Evolutionary conservation across 108 stramenopile genomes (phyloP).

Genomic region (Nitzschia sp.): DNA sequence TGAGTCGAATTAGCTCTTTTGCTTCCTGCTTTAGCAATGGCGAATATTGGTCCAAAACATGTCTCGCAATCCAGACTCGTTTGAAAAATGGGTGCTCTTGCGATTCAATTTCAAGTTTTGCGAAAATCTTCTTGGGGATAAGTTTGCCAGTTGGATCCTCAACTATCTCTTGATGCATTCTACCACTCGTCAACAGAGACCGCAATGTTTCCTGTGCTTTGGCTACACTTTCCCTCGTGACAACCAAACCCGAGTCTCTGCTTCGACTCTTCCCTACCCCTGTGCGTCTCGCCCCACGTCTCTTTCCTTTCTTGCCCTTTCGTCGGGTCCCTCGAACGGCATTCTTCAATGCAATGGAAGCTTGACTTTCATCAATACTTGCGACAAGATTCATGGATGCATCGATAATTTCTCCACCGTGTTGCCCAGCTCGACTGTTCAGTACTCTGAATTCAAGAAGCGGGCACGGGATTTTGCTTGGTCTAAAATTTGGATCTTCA

Average conservation of each 20-base stretch:
- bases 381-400: slow-evolving; percentile 52
- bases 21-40: slow-evolving; percentile 55
- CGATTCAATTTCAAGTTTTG: slow-evolving; percentile 56
- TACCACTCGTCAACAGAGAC: slow-evolving; percentile 5
- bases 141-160: slow-evolving; percentile 17
- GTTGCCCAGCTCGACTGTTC: slow-evolving; percentile 42
- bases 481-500: not conserved
- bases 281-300: not conserved
- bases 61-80: slow-evolving; percentile 67
- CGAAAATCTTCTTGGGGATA: slow-evolving; percentile 49
- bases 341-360: slow-evolving; percentile 8
- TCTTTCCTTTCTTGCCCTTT: slow-evolving; percentile 14
- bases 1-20: slow-evolving; percentile 41
- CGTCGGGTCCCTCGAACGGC: not conserved
- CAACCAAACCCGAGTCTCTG: not conserved
- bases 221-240: slow-evolving; percentile 1
- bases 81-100: slow-evolving; percentile 73
- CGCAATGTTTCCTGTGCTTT: slow-evolving; percentile 7
- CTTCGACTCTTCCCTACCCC: not conserved
- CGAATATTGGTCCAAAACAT: slow-evolving; percentile 58
- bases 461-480: slow-evolving; percentile 49
- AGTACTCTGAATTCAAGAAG: slow-evolving; percentile 70
- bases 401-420: slow-evolving; percentile 64
- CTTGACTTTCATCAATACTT: slow-evolving; percentile 35
- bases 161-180: not conserved